These are phyloP conservation scores for Metarhizium anisopliae DNA, from an alignment of 2,329 filamentous ascomycete species.

Conservation along the genomic window DNA sequence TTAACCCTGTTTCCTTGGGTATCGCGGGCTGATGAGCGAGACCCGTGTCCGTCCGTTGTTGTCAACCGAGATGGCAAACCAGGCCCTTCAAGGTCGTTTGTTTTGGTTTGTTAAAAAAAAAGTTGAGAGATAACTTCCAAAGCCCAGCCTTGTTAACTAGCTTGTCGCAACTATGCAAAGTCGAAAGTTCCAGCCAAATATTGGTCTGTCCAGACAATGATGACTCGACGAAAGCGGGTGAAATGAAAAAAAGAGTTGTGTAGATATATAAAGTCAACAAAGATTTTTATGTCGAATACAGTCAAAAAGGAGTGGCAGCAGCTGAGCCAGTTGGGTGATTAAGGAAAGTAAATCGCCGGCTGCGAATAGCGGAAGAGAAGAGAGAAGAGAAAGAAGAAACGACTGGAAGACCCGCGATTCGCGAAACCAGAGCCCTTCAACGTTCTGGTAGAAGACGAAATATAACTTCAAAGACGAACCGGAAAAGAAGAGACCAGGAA, in stretches of 20 bases:
- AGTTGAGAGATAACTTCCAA: background rate
- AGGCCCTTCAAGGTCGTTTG: constrained; percentile 12
- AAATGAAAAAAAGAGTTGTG: background rate
- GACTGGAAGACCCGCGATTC: constrained; percentile 20
- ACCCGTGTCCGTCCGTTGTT: background rate
- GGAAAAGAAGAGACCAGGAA: constrained; percentile 10
- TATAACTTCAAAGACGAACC: background rate
- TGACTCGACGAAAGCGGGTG: background rate
- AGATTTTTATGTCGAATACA: background rate
- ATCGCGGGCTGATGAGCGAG: too few species aligned
- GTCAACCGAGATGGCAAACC: constrained; percentile 10
- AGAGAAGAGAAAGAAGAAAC: constrained; percentile 25
- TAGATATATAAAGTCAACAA: background rate
- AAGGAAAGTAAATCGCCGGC: constrained; percentile 22
- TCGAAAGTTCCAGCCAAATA: background rate
- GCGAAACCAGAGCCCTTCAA: background rate
- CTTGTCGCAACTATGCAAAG: background rate
- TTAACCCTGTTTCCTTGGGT: too few species aligned
- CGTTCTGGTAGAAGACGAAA: constrained; percentile 1
- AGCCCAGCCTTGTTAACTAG: background rate
- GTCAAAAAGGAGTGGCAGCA: constrained; percentile 43
- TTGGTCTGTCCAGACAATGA: background rate
- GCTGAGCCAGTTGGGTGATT: constrained; percentile 48
- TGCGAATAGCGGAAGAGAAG: constrained; percentile 19
- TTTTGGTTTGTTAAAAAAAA: background rate